Evolutionary conservation across 495 filamentous ascomycete species (phyloP), one percentile per base, ranked within the genome.

Genomic region (Penicillium pancosmium): DNA sequence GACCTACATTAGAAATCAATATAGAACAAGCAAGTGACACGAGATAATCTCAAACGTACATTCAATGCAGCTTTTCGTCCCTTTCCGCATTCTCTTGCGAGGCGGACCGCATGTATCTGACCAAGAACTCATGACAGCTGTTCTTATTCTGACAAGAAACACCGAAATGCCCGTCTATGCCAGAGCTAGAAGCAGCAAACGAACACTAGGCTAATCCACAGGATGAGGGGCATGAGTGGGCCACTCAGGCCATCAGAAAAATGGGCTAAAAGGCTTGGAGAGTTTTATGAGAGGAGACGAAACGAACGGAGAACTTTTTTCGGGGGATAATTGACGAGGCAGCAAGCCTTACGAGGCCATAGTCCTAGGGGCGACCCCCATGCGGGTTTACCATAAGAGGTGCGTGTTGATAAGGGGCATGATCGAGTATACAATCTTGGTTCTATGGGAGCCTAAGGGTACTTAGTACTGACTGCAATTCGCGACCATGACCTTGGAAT

Each of bases 1-100:
- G 67, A 57, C 73, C 73, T 76, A 50, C 46, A 8, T 18, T 15
- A 2, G 21, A 55, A 31, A n/a, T 55, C 18, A 44, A 11, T 43
- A 44, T 44, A 16, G 8, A 27, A 15, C 23, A 12, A 12, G 46
- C 8, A 13, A 46, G 18, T 2, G 41, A 4, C 41, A 48, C 8
- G 46, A 27, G 10, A 40, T n/a, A 9, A 27, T 8, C 19, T 23
- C 1, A n/a, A 21, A 63, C 68, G 44, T 66, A 76, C 75, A 76
- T 61, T 78, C 68, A 5, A 65, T 61, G 60, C 75, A 78, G 56
- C 75, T 78, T 49, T 67, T 78, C 4, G 75, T 76, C 5, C 75
- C 73, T 36, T 75, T 76, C 5, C 75, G 59, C 71, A 75, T 75
- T 49, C 58, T 72, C 62, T 75, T 75, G 12, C 71, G 69, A 31